Conservation (phyloP, 345 rosid genomes). For the Eucalyptus sp. region DNA sequence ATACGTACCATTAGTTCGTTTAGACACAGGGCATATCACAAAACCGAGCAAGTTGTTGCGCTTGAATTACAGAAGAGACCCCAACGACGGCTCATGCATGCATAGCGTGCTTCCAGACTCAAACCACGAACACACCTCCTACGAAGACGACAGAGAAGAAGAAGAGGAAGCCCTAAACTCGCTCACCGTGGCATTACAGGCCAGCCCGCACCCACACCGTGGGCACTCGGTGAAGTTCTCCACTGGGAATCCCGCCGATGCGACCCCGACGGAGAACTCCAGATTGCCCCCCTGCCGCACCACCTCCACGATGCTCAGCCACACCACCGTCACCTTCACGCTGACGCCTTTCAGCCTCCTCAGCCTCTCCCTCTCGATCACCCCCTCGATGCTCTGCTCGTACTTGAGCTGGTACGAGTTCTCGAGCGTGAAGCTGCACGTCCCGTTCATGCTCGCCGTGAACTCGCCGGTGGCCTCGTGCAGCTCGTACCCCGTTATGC, state of each 20-base stretch:
- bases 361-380: constrained; percentile 26
- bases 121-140: not conserved
- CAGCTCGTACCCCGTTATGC: constrained; percentile 37
- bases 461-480: constrained; percentile 46
- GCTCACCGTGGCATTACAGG: constrained; percentile 5
- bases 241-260: constrained; percentile 36
- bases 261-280: constrained; percentile 56
- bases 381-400: constrained; percentile 37
- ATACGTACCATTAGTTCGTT: not conserved
- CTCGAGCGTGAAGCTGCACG: constrained; percentile 38
- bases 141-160: not conserved
- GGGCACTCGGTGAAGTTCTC: constrained; percentile 31
- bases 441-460: constrained; percentile 16
- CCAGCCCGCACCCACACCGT: constrained; percentile 36
- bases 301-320: constrained; percentile 47
- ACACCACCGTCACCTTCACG: constrained; percentile 42
- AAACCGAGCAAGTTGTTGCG: not conserved
- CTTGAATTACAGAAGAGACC: not conserved
- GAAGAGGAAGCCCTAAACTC: not conserved
- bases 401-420: constrained; percentile 38
- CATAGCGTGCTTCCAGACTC: not conserved
- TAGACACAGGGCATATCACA: not conserved
- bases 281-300: constrained; percentile 23
- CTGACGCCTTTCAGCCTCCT: constrained; percentile 29
- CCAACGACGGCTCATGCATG: not conserved